These are phyloP conservation scores for Calocera cornea DNA, from an alignment of 768 basidiomycete species.

Conservation along the genomic window DNA sequence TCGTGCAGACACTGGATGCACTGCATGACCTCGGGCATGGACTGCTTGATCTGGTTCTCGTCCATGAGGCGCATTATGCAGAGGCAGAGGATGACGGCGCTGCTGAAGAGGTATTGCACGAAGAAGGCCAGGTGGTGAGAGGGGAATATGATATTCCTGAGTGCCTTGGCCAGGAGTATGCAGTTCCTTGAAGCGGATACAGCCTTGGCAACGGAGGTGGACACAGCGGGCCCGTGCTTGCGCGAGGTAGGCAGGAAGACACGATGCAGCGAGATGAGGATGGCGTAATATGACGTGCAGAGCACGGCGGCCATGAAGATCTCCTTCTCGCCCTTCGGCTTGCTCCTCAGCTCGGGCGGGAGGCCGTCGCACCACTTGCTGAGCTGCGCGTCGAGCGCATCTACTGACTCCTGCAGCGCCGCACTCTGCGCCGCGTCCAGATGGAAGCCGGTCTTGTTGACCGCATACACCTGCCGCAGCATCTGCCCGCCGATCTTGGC, in stretches of 20 bases:
- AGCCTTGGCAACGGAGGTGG: constrained; percentile 65
- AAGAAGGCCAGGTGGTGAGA: constrained; percentile 82
- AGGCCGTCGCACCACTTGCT: constrained; percentile 74
- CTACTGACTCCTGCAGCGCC: constrained; percentile 66
- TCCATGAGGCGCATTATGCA: constrained; percentile 75
- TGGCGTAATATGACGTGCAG: constrained; percentile 80
- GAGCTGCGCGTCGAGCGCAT: constrained; percentile 61
- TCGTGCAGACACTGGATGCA: constrained; percentile 56
- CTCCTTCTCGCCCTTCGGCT: constrained; percentile 60
- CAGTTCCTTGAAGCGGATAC: constrained; percentile 75
- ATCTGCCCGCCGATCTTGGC: constrained; percentile 69
- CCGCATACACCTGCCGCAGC: constrained; percentile 66
- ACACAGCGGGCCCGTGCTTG: constrained; percentile 37
- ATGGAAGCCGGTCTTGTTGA: constrained; percentile 34
- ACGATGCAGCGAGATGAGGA: constrained; percentile 75
- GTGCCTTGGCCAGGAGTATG: constrained; percentile 70
- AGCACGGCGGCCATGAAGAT: constrained; percentile 72
- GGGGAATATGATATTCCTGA: constrained; percentile 68
- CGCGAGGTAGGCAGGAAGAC: constrained; percentile 66
- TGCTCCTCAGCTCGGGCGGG: constrained; percentile 59
- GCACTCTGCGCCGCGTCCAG: constrained; percentile 59
- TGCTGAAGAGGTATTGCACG: constrained; percentile 81
- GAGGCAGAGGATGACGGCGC: constrained; percentile 68
- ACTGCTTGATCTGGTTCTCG: constrained; percentile 44
- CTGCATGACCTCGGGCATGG: constrained; percentile 71